Base-by-base conservation (phyloP, 768 basidiomycete species). In the Postia placenta region DNA sequence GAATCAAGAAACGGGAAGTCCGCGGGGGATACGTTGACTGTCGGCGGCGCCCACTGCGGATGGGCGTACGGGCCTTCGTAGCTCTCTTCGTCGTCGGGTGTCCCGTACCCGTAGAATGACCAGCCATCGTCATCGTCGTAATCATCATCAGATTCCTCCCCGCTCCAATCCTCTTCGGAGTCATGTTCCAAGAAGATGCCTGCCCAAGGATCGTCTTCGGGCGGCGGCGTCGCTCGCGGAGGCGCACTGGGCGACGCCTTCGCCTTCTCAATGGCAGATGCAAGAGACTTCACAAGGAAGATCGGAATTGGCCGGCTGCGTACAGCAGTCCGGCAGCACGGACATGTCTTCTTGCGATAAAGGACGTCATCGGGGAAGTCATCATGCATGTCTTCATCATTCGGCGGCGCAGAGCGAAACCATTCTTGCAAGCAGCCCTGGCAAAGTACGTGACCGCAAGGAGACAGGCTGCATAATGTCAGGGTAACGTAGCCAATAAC, bases 381-480 rank as follows among this genome's bases (percentile, higher is more conserved):
- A 39, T 73, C 65, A 45, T 64, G 50, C 70, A 75, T 76, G 15
- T 74, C 74, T 30, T 72, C 69, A 23, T 72, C 73, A 15, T 60
- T 51, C 0, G 69, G 65, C 2, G 85, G 85, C 2, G 85, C 83
- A 45, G 78, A 75, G 50, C 79, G 76, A 67, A 89, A 89, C 87
- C 87, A 89, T 56, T 82, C 79, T 63, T 85, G 82, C 7, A 89
- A 75, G 56, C 87, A 89, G 2, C 59, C 56, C 23, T 84, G 72
- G 49, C 87, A 89, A n/a, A 85, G 69, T n/a, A 85, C 74, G 55
- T 89, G 87, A 1, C 87, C 87, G 57, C 87, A 89, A 0, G 87
- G 87, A 1, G 83, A 75, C 38, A 88, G 70, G 1, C 86, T 87
- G 45, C 14, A 46, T 42, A 26, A 20, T 25, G 37, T 12, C 4